Evolutionary conservation across 306 rosid species (phyloP), one percentile per base, ranked within the genome.

Genomic region (Medicago arabica): DNA sequence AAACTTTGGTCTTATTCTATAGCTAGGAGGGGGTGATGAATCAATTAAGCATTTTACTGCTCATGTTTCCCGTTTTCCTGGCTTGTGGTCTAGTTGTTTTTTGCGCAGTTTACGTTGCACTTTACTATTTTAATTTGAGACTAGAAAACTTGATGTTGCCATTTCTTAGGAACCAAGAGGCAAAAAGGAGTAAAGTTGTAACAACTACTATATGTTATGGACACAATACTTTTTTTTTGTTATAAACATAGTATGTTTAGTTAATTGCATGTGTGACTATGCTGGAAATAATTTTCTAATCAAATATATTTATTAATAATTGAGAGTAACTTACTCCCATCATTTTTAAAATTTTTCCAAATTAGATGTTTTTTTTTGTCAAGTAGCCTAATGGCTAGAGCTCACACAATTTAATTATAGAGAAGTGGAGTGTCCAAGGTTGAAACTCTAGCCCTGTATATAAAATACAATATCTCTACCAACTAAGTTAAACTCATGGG

Each of bases 51-150:
- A 68, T 10, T 28, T 79, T 72, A 55, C 78, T 86, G 40, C 71
- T 86, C 84, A 17, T 81, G 85, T 81, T 71, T 82, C 92, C 91
- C 68, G 71, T 69, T 75, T 88, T 84, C 76, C 44, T 82, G 87
- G 78, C 59, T 55, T 18, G 71, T 81, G 85, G 81, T 80, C 83
- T 67, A 66, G 54, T 77, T 1, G 75, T 80, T 23, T 80, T 81
- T 71, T 41, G 8, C 80, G 59, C 78, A n/a, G 19, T 46, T 62
- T 71, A 51, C 72, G 47, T 78, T 62, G 10, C 79, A 46, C 68
- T 40, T 73, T 47, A 49, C 68, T 9, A 57, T 74, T 5, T 44
- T 1, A 19, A 23, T 54, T 51, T 54, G 6, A 1, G 0, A 18
- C 67, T 73, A 66, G 5, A 36, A 67, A 43, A 82, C 73, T 80